phyloP scores from a whole-genome alignment of 1,284 basidiomycete species.

The Cryptococcus amylolentus region DNA sequence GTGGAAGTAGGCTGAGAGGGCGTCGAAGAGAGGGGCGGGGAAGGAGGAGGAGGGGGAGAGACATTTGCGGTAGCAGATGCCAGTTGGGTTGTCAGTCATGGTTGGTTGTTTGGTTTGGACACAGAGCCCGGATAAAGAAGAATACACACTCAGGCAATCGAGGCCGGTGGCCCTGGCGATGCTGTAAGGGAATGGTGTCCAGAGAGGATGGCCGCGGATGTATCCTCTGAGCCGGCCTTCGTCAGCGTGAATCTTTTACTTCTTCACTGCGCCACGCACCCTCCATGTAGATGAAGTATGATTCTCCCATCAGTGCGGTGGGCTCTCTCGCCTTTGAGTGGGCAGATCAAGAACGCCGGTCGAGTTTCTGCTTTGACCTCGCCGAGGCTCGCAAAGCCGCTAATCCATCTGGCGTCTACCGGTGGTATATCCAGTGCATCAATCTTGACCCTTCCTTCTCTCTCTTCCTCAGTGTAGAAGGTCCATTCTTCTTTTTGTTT shows the following conservation, averaged over 20 bases:
- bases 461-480: background rate
- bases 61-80: conserved; percentile 24
- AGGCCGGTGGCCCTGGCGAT: conserved; percentile 11
- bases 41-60: conserved; percentile 46
- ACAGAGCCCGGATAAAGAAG: background rate
- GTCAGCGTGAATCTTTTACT: background rate
- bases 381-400: conserved; percentile 8
- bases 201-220: conserved; percentile 24
- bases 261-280: conserved; percentile 14
- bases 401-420: conserved; percentile 3
- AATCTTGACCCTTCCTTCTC: conserved; percentile 6
- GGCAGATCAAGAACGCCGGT: conserved; percentile 22
- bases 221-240: conserved; percentile 13
- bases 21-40: conserved; percentile 60
- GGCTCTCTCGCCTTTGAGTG: conserved; percentile 3
- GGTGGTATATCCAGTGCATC: conserved; percentile 8
- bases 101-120: background rate
- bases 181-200: conserved; percentile 14
- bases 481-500: conserved; percentile 1
- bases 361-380: conserved; percentile 4
- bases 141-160: conserved; percentile 16
- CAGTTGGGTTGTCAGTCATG: conserved; percentile 1
- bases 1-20: conserved; percentile 59
- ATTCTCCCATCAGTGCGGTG: conserved; percentile 18
- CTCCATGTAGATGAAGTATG: conserved; percentile 32